A percentile compares a stretch with the other conserved stretches of the same genome.
Evolutionary conservation across 176 grass and related monocot species (phyloP).

Genomic region (sorghum (Sorghum bicolor)): DNA sequence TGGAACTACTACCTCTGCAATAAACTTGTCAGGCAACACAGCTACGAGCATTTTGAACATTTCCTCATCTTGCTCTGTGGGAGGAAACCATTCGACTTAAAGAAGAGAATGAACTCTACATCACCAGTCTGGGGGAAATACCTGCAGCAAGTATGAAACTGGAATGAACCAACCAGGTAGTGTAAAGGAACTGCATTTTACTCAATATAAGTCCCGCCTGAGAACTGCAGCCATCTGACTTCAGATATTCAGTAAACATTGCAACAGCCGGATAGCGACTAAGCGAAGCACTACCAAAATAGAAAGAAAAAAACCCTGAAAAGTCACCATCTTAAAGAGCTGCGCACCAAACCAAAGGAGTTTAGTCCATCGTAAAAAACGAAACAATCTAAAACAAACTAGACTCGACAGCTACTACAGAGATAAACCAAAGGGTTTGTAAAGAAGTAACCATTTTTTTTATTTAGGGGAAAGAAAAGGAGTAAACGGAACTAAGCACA

Average conservation of each 20-base stretch:
- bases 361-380: not conserved
- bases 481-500: not conserved
- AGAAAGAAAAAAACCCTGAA: not conserved
- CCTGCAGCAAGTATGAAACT: constrained; percentile 12
- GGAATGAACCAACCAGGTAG: not conserved
- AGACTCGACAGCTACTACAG: not conserved
- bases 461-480: not conserved
- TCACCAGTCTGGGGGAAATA: constrained; percentile 7
- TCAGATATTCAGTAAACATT: not conserved
- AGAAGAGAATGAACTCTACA: constrained; percentile 23
- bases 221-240: not conserved
- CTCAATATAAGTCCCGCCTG: not conserved
- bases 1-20: constrained; percentile 16
- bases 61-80: constrained; percentile 19
- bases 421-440: not conserved
- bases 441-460: not conserved
- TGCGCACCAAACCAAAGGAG: not conserved
- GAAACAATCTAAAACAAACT: not conserved
- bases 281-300: not conserved
- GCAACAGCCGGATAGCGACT: not conserved
- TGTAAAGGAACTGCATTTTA: not conserved
- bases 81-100: constrained; percentile 11
- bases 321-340: not conserved
- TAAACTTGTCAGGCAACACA: constrained; percentile 21
- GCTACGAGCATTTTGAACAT: not conserved